phyloP scores from a whole-genome alignment of 768 basidiomycete genomes.

The Mycena filopes region DNA sequence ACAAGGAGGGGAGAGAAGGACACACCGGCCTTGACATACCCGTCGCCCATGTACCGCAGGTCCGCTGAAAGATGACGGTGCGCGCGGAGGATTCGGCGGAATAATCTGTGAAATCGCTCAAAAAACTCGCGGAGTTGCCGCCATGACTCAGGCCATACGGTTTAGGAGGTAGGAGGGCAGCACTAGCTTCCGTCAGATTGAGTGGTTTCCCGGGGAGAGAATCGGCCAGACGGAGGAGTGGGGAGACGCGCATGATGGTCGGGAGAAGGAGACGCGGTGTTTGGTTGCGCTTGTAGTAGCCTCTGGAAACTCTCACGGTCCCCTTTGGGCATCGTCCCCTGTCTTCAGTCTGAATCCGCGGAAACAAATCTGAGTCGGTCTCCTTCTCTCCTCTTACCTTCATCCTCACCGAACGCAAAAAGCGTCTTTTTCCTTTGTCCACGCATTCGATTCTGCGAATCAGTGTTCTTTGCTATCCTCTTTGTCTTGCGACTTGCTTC shows the following conservation, averaged over 20 bases:
- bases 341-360: too few species aligned
- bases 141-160: constrained; percentile 63
- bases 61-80: constrained; percentile 79
- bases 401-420: too few species aligned
- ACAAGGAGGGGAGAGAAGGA: constrained; percentile 8
- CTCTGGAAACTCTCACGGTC: too few species aligned
- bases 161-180: constrained; percentile 79
- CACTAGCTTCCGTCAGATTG: constrained; percentile 70
- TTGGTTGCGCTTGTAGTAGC: background rate
- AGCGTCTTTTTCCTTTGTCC: too few species aligned
- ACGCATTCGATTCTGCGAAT: too few species aligned
- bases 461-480: too few species aligned
- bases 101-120: constrained; percentile 64
- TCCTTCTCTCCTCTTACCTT: too few species aligned
- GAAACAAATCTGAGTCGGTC: too few species aligned
- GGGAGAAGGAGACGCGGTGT: constrained; percentile 1
- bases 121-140: background rate
- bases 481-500: too few species aligned
- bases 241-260: constrained; percentile 53
- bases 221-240: constrained; percentile 61
- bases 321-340: too few species aligned
- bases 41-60: constrained; percentile 87
- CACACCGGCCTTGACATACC: constrained; percentile 84
- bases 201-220: constrained; percentile 66
- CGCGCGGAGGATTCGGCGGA: constrained; percentile 81